Base-by-base conservation (phyloP, 139 green algal genomes). In the Volvox reticuliferus region DNA sequence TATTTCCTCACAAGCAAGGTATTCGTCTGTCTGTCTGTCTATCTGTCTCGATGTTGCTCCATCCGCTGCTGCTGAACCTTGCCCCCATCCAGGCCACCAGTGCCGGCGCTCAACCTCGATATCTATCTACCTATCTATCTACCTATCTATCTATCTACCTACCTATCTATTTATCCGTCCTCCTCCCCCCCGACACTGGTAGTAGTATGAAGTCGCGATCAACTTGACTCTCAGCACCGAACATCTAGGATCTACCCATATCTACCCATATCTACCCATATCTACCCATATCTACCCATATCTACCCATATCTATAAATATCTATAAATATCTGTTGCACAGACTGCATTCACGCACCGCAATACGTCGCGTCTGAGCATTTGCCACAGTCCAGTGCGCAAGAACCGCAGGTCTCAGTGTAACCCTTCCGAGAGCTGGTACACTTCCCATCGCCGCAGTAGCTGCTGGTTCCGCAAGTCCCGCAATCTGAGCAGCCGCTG, bases 391-490 rank as follows among this genome's bases (percentile, higher is more conserved):
- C 83, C 22, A 55, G 12, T 22, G 67, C 18, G 83, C 83, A 88
- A 1, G 36, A 37, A 67, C 20, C 24, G 67, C 83, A 88, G 22
- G 17, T 37, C 67, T 88, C 83, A 9, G 1, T 68, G 83, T 88
- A 88, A 36, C 83, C 83, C 65, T 78, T 88, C 12, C 67, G 21
- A 0, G 35, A 14, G 67, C 67, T 67, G 21, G 83, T 69, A 36
- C 83, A 88, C 35, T 30, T 67, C 65, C 83, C 83, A 67, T 88
- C 83, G 19, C 83, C 83, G 35, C 83, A 88, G 22, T 67, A 88
- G 24, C 35, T 0, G 24, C 67, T 68, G 35, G n/a, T n/a, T n/a
- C 28, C 67, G 80, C 37, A 88, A 13, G 35, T 44, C 26, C 83
- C 67, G 67, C 83, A 88, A 62, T 88, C 83, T 0, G 65, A 26